Evolutionary conservation across 2,329 filamentous ascomycete species (phyloP), one percentile per base, ranked within the genome.

Genomic region (Arthrobotrys sinensis): DNA sequence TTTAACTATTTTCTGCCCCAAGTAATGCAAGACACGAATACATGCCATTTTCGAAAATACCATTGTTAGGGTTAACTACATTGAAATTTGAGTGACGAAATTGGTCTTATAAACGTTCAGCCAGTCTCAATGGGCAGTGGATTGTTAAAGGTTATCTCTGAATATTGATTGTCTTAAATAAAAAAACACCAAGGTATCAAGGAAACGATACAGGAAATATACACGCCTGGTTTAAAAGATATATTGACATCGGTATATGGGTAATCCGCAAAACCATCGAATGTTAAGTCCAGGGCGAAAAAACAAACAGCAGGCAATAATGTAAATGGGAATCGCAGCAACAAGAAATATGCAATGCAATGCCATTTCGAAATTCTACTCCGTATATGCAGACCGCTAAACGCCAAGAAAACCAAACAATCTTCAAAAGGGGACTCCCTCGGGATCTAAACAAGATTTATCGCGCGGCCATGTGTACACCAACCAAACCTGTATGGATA

Each of bases 311-410:
- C 4, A 45, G 4, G 6, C 12, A 16, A 45, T 16, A n/a, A n/a
- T 38, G 36, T 38, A 38, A 38, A 38, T 12, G 5, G n/a, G 11
- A n/a, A 45, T 28, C 24, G 24, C 4, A 45, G 14, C 11, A 45
- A 45, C 7, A 45, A 16, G 2, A 45, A 48, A 48, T 5, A 48
- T 24, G 45, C 24, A 28, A 28, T 11, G 11, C 6, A 24, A 45
- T 45, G 40, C 40, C 12, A 45, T n/a, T n/a, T 45, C 40, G 40
- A 28, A 28, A 45, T 45, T 60, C 16, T 60, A 60, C 55, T 60
- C 55, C 55, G 19, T 43, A 60, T 21, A 48, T 48, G 36, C n/a
- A 52, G n/a, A 60, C 55, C 55, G 55, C 55, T 60, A 60, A 60
- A 60, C 55, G 55, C 55, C 55, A 57, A 14, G 24, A 28, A 28